Evolutionary conservation across 495 filamentous ascomycete genomes (phyloP).

Genomic region (Aspergillus ellipticus): DNA sequence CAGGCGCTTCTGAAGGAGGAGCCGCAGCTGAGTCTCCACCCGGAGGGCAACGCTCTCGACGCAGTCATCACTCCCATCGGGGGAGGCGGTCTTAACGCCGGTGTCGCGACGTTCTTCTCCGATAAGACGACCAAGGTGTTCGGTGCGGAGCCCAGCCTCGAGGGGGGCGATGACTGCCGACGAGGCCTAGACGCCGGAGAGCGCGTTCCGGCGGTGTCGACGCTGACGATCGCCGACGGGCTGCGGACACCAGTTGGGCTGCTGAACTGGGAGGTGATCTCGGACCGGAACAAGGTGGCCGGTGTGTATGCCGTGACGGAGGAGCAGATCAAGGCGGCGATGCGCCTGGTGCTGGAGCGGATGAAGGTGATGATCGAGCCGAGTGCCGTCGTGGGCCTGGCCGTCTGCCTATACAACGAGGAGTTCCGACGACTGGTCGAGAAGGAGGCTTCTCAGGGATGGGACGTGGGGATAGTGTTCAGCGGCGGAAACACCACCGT

Average conservation of each 20-base stretch:
- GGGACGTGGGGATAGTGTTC: conserved; percentile 85
- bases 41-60: conserved; percentile 45
- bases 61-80: conserved; percentile 85
- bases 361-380: conserved; percentile 94
- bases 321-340: conserved; percentile 72
- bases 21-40: conserved; percentile 17
- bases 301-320: conserved; percentile 79
- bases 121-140: conserved; percentile 69
- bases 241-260: conserved; percentile 78
- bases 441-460: conserved; percentile 67
- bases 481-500: conserved; percentile 89
- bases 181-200: conserved; percentile 59
- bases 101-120: conserved; percentile 70
- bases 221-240: conserved; percentile 86
- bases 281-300: conserved; percentile 61
- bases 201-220: conserved; percentile 63
- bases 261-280: conserved; percentile 78
- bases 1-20: conserved; percentile 41
- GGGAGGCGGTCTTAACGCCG: conserved; percentile 84
- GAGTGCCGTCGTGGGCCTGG: conserved; percentile 79
- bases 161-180: conserved; percentile 79
- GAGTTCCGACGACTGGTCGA: conserved; percentile 72
- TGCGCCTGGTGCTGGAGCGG: conserved; percentile 78
- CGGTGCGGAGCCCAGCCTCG: conserved; percentile 83
- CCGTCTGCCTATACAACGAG: conserved; percentile 79